A percentile compares a stretch with the other conserved stretches of the same genome.
These are phyloP conservation scores for Poa pratensis DNA, from an alignment of 176 grass and related monocot species.

Conservation along the genomic window DNA sequence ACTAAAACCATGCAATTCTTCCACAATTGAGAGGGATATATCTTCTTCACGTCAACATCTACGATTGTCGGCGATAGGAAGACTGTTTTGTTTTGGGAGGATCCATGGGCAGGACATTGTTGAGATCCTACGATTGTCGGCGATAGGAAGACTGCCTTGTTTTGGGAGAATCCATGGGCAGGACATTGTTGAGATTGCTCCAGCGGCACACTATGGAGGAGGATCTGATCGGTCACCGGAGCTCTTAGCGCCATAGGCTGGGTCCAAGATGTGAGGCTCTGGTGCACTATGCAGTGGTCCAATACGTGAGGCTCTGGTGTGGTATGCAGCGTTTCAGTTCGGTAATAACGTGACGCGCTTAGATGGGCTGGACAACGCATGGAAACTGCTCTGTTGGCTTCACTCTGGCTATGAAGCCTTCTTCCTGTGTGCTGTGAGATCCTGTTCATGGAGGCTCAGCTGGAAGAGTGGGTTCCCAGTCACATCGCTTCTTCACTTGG, in stretches of 20 bases:
- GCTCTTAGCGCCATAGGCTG: background rate
- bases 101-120: background rate
- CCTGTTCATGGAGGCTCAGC: background rate
- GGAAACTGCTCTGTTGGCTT: background rate
- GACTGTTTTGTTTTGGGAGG: background rate
- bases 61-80: background rate
- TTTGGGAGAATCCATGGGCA: background rate
- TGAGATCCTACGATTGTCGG: background rate
- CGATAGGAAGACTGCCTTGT: background rate
- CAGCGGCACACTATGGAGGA: background rate
- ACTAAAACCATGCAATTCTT: background rate
- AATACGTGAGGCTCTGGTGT: background rate
- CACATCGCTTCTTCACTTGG: background rate
- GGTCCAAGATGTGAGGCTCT: background rate
- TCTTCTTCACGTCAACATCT: conserved; percentile 8
- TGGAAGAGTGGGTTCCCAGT: background rate
- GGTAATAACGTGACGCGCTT: background rate
- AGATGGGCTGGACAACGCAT: background rate
- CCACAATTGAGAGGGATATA: background rate
- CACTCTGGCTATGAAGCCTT: background rate
- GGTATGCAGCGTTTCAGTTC: background rate
- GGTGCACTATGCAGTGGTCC: background rate
- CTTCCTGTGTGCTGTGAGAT: background rate
- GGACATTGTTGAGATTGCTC: background rate
- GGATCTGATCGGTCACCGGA: background rate